phyloP scores from a whole-genome alignment of 176 grass and related monocot genomes.

The Sorghum bicolor region Sorghum_bicolor_NCBIv3 NC_012874.2:5315501-5316000 shows the following conservation, averaged over 20 bases:
- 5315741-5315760: conserved; percentile 79
- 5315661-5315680: conserved; percentile 20
- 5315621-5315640: conserved; percentile 55
- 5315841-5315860: not conserved
- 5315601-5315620: conserved; percentile 78
- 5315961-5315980: conserved; percentile 78
- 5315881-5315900: too few species aligned
- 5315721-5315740: conserved; percentile 65
- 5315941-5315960: conserved; percentile 97
- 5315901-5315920: conserved; percentile 65
- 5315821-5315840: not conserved
- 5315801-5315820: not conserved
- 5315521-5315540: conserved; percentile 33
- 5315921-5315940: conserved; percentile 77
- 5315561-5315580: conserved; percentile 49
- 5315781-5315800: not conserved
- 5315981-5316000: conserved; percentile 56
- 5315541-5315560: conserved; percentile 28
- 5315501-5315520: conserved; percentile 28
- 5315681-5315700: conserved; percentile 67
- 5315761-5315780: not conserved
- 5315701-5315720: conserved; percentile 63
- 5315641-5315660: conserved; percentile 43
- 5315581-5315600: conserved; percentile 58
- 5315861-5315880: too few species aligned